Conservation (phyloP, 2,329 filamentous ascomycete genomes). For the Amylocarpus encephaloides region DNA sequence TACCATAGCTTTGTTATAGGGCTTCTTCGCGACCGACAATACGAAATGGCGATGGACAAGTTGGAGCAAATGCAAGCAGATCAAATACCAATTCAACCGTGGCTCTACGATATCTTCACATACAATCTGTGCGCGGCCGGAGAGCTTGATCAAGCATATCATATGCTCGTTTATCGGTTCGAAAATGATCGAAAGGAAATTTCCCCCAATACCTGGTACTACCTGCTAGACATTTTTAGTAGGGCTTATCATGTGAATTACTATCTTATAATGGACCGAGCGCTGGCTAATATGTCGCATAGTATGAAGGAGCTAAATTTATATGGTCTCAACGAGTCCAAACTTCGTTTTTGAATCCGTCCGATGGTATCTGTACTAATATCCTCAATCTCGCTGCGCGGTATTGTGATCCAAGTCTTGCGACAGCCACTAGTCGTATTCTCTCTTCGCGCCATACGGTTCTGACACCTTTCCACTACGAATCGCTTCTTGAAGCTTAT, state of each 20-base stretch:
- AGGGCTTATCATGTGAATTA: constrained; percentile 51
- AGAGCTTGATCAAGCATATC: constrained; percentile 72
- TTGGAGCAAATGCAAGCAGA: constrained; percentile 60
- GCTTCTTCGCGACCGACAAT: constrained; percentile 71
- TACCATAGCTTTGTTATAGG: constrained; percentile 65
- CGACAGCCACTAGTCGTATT: constrained; percentile 62
- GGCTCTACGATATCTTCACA: constrained; percentile 74
- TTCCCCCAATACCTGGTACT: constrained; percentile 56
- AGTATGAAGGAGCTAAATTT: constrained; percentile 58
- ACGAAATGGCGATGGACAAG: constrained; percentile 70
- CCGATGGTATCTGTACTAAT: constrained; percentile 59
- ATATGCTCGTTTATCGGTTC: constrained; percentile 55
- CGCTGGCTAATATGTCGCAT: constrained; percentile 11
- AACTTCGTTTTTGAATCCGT: constrained; percentile 51
- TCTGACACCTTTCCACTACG: constrained; percentile 66
- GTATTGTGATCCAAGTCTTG: constrained; percentile 60
- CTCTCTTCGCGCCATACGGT: constrained; percentile 52
- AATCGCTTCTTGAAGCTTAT: constrained; percentile 69
- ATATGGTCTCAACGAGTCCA: constrained; percentile 66
- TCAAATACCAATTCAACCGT: constrained; percentile 51
- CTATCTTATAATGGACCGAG: constrained; percentile 5
- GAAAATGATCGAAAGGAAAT: constrained; percentile 38
- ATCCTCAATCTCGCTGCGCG: constrained; percentile 67
- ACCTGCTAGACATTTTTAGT: constrained; percentile 71
- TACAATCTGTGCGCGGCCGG: constrained; percentile 64